Conservation (phyloP, 2,329 filamentous ascomycete genomes). For the Pseudocercospora cruenta region DNA sequence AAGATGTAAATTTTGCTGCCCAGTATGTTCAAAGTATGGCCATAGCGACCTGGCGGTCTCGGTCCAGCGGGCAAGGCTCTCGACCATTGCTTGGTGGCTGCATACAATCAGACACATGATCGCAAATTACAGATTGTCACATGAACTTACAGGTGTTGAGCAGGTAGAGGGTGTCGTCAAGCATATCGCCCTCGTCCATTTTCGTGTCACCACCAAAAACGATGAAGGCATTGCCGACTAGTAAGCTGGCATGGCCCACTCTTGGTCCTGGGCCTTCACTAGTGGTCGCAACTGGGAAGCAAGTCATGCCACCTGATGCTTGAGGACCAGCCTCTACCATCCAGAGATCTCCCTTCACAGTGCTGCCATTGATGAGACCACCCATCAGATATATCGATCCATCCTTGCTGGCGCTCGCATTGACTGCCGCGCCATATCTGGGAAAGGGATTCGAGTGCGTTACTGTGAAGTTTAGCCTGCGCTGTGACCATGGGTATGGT, state of each 20-base stretch:
- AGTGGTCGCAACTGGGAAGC: constrained; percentile 88
- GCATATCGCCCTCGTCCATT: constrained; percentile 84
- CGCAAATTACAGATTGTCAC: background rate
- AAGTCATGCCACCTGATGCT: constrained; percentile 71
- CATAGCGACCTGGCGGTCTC: constrained; percentile 87
- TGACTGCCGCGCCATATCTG: constrained; percentile 94
- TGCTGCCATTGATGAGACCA: constrained; percentile 89
- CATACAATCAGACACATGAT: constrained; percentile 11
- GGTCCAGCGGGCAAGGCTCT: constrained; percentile 84
- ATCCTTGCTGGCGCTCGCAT: constrained; percentile 89
- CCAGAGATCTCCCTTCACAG: constrained; percentile 96
- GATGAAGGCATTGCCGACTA: constrained; percentile 98
- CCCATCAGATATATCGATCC: constrained; percentile 98
- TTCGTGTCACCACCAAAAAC: constrained; percentile 99
- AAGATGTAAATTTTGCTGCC: constrained; percentile 98
- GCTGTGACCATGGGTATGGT: constrained; percentile 94
- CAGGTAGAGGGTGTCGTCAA: constrained; percentile 95
- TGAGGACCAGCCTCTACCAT: constrained; percentile 81
- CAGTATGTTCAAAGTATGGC: constrained; percentile 93
- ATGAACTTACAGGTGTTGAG: constrained; percentile 86
- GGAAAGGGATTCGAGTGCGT: constrained; percentile 86
- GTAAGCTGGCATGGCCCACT: constrained; percentile 89
- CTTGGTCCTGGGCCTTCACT: constrained; percentile 92
- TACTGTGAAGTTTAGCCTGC: constrained; percentile 81
- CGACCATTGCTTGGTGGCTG: constrained; percentile 98